Evolutionary conservation across 345 rosid genomes (phyloP), one percentile per base, ranked within the genome.

Genomic region (Melaleuca quinquenervia): DNA sequence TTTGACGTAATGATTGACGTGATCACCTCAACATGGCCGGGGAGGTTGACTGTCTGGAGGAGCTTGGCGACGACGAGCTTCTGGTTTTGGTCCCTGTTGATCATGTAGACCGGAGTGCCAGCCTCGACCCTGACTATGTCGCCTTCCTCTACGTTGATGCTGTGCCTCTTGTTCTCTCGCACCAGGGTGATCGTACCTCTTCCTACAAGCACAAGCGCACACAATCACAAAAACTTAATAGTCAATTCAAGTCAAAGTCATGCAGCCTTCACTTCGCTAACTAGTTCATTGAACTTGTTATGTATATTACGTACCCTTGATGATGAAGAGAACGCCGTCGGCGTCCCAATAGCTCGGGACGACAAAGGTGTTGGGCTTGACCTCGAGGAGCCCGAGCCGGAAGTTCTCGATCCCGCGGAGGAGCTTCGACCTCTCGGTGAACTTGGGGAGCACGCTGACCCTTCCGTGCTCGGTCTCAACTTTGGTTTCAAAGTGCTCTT

Each of bases 281-380:
- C 51, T 21, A 49, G 52, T 14, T 26, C 27, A 50, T 0, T 84
- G n/a, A 86, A 53, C 13, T 54, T 6, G 55, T 41, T 58, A 62
- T 78, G 58, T 8, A 54, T 22, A 54, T 54, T 16, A 32, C 80
- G 41, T 85, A 86, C 95, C 94, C 83, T 85, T 52, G 24, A 86
- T 85, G 21, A 93, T 90, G 53, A 91, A 58, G 82, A 90, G 36
- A 64, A 93, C 45, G 21, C 50, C 86, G 12, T 92, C 90, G 50
- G 93, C 90, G 83, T 94, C 96, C 74, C 74, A 85, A 60, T 93
- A 94, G 58, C 45, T 82, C 8, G 93, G 94, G 29, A 86, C 60
- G 1, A 90, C 27, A 29, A 92, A 91, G 15, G 90, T 83, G 26
- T 88, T 83, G 12, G 94, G 93, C 74, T 88, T 84, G 10, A 89